Percentiles rank a stretch among this genome's conserved stretches.
These are phyloP conservation scores for Scorias spongiosa DNA, from an alignment of 2,329 filamentous ascomycete genomes.

Conservation along the genomic window DNA sequence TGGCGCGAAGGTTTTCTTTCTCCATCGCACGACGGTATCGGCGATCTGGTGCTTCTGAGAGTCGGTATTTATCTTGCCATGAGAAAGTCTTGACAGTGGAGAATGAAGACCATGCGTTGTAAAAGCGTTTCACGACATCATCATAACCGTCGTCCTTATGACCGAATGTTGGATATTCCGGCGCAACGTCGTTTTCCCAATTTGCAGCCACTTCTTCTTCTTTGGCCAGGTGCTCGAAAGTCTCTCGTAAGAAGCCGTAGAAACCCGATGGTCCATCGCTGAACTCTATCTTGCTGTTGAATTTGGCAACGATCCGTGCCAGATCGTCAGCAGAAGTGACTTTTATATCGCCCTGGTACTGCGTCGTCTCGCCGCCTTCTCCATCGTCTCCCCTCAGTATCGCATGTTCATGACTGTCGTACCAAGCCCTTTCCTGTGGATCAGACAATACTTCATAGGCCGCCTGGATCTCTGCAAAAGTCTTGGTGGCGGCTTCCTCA, in stretches of 20 bases:
- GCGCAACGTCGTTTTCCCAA: conserved; percentile 44
- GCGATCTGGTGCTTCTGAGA: conserved; percentile 77
- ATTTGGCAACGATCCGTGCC: conserved; percentile 60
- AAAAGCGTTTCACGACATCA: conserved; percentile 65
- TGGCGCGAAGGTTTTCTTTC: conserved; percentile 76
- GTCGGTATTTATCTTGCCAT: conserved; percentile 75
- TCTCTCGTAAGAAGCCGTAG: conserved; percentile 61
- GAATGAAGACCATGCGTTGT: conserved; percentile 66
- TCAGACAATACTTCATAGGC: conserved; percentile 96
- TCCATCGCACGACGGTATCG: conserved; percentile 74
- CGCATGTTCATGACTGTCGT: conserved; percentile 81
- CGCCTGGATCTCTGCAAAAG: conserved; percentile 82
- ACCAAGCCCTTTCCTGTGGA: conserved; percentile 91
- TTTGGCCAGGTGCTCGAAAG: conserved; percentile 62
- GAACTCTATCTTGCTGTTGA: conserved; percentile 64
- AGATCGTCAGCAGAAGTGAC: conserved; percentile 73
- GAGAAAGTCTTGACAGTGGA: conserved; percentile 71
- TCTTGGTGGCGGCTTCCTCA: conserved; percentile 63
- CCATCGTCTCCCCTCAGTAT: conserved; percentile 57
- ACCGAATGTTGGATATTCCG: conserved; percentile 73
- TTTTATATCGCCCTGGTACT: conserved; percentile 48
- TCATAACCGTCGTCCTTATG: conserved; percentile 60
- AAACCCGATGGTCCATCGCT: conserved; percentile 70
- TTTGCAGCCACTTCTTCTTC: conserved; percentile 67
- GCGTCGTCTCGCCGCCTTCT: conserved; percentile 35